A percentile compares a stretch with the other conserved stretches of the same genome.
Conservation (phyloP, 495 filamentous ascomycete genomes). For the Annulohypoxylon bovei region DNA sequence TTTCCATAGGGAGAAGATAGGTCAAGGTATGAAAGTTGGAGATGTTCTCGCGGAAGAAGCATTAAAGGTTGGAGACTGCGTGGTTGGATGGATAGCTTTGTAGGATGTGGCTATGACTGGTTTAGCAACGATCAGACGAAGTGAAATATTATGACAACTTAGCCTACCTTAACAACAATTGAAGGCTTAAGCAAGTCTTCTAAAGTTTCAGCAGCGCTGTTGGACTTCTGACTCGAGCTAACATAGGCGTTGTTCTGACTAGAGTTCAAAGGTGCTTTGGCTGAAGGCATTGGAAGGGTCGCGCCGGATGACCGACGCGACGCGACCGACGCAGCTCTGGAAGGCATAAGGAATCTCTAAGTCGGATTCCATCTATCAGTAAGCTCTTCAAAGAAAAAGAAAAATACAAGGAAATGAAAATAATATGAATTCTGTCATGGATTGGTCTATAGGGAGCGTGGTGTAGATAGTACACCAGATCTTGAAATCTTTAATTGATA, state of each 20-base stretch:
- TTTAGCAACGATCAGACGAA: constrained; percentile 27
- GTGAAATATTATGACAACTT: background rate
- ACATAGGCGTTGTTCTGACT: constrained; percentile 8
- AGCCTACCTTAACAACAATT: constrained; percentile 58
- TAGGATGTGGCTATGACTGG: constrained; percentile 63
- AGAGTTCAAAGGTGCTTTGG: constrained; percentile 42
- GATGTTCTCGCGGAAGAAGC: constrained; percentile 66
- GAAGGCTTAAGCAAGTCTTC: constrained; percentile 60
- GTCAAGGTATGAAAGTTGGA: constrained; percentile 71
- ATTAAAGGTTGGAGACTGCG: constrained; percentile 69
- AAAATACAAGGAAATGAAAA: constrained; percentile 36
- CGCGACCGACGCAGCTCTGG: constrained; percentile 45
- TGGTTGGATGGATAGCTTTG: constrained; percentile 65
- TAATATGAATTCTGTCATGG: constrained; percentile 14
- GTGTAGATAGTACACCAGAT: background rate
- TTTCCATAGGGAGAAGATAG: constrained; percentile 60
- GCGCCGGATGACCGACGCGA: constrained; percentile 49
- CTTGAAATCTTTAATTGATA: background rate
- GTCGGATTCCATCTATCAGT: constrained; percentile 37
- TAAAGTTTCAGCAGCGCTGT: constrained; percentile 47
- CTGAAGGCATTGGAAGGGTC: constrained; percentile 44
- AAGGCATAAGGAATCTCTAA: constrained; percentile 46
- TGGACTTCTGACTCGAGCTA: constrained; percentile 43
- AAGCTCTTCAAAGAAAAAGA: constrained; percentile 2
- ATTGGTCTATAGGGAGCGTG: constrained; percentile 1